These are phyloP conservation scores for Nakataea oryzae DNA, from an alignment of 2,329 filamentous ascomycete species.

Conservation along the genomic window DNA sequence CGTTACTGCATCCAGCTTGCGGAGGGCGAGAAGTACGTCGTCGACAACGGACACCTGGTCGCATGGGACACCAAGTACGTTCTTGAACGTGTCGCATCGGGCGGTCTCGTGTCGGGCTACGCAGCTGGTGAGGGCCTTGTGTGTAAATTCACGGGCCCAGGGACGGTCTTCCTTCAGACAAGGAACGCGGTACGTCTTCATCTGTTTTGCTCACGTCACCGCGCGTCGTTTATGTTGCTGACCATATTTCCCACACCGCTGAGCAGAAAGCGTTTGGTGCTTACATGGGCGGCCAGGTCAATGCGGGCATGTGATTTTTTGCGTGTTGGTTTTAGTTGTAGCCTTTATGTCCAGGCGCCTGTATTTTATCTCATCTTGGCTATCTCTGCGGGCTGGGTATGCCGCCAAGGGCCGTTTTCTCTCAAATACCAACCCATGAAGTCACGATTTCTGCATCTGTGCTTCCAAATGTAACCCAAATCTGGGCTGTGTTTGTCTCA, in stretches of 20 bases:
- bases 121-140: slow-evolving; percentile 79
- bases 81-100: slow-evolving; percentile 80
- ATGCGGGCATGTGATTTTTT: slow-evolving; percentile 11
- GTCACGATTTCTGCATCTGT: no score
- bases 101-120: slow-evolving; percentile 83
- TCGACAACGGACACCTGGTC: slow-evolving; percentile 87
- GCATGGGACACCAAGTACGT: slow-evolving; percentile 96
- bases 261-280: slow-evolving; percentile 40
- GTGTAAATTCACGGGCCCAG: slow-evolving; percentile 88
- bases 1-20: slow-evolving; percentile 27
- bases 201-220: background rate
- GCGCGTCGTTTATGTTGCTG: background rate
- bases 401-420: no score
- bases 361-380: background rate
- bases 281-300: slow-evolving; percentile 37
- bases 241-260: no score
- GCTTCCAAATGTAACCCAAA: no score
- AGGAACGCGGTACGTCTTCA: slow-evolving; percentile 57
- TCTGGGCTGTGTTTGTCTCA: no score
- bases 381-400: background rate
- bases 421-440: no score
- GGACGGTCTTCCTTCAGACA: slow-evolving; percentile 87
- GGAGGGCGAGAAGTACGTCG: slow-evolving; percentile 76
- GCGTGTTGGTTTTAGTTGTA: background rate
- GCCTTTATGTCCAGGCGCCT: background rate